Conservation (phyloP, 257 asterid species). For the Solanum commersonii region DNA sequence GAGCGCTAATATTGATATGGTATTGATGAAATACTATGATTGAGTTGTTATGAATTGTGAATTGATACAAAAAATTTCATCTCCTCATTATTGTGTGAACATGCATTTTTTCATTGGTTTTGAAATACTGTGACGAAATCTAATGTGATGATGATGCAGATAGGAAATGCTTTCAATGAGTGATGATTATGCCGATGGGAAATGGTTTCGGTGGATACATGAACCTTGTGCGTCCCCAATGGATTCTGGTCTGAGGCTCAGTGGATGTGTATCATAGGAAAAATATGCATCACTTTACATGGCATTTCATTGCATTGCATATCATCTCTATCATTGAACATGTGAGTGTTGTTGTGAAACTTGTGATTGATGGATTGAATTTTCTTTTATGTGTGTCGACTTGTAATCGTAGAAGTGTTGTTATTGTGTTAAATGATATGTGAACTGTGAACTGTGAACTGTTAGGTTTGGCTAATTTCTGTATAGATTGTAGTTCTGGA, state of each 20-base stretch:
- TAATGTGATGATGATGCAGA: neutral
- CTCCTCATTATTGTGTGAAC: neutral
- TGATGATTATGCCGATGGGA: neutral
- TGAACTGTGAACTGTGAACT: too few relatives aligned
- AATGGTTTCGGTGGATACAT: neutral
- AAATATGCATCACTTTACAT: neutral
- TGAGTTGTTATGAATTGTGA: neutral
- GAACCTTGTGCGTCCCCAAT: neutral
- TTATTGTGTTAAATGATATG: too few relatives aligned
- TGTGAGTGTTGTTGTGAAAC: neutral
- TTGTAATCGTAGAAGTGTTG: neutral
- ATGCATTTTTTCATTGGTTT: neutral
- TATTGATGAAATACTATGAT: neutral
- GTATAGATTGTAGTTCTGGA: neutral
- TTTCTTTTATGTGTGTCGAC: neutral
- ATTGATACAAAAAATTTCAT: neutral
- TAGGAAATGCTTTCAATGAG: neutral
- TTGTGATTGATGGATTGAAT: neutral
- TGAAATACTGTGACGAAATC: neutral
- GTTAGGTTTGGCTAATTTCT: too few relatives aligned
- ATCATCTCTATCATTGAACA: neutral
- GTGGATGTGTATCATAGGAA: neutral
- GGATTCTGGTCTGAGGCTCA: neutral
- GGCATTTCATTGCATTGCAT: neutral
- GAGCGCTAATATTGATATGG: neutral